Base-by-base conservation (phyloP, 129 eudicot species). In the Ambrosia artemisiifolia region DNA sequence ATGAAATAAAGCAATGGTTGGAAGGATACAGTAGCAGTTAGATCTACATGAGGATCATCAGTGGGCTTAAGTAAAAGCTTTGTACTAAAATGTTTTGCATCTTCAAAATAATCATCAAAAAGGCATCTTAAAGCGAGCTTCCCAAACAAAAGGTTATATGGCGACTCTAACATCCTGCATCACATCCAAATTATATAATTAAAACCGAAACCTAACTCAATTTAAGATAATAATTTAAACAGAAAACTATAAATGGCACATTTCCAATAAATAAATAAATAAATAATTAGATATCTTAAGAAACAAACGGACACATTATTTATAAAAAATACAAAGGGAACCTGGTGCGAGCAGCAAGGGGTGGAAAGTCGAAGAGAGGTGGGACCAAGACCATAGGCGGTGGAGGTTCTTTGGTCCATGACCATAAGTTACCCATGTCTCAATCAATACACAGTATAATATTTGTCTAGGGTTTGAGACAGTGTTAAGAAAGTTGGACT, bases 271-370 rank as follows among this genome's bases (percentile, higher is more conserved):
- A 24, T 24, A 24, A 24, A 24, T 24, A 24, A 24, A 24, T 24
- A 24, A 24, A 24, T 24, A 24, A 24, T 24, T 24, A 24, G 28
- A 24, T 0, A 1, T 24, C 1, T 24, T 1, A 24, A 0, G 0
- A 24, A 24, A 24, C 28, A 24, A 24, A 24, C 1, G 28, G 28
- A 24, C 1, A 24, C 28, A 24, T 24, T 24, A 24, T 24, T 24
- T 24, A 24, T 24, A 36, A 36, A 4, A 4, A 36, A 36, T 36
- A 36, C 1, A 38, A 8, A 38, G 8, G 2, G 63, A 30, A 70
- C 98, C 96, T 89, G 56, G 92, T 89, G 49, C 98, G 96, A 53
- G 95, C 95, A 20, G 95, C 96, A 66, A 93, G 96, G 13, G 98
- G 96, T 50, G 98, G 98, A 66, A 85, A 93, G 66, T 93, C 98